Conservation (phyloP, 305 asterid species). For the Petunia hybrid region DNA sequence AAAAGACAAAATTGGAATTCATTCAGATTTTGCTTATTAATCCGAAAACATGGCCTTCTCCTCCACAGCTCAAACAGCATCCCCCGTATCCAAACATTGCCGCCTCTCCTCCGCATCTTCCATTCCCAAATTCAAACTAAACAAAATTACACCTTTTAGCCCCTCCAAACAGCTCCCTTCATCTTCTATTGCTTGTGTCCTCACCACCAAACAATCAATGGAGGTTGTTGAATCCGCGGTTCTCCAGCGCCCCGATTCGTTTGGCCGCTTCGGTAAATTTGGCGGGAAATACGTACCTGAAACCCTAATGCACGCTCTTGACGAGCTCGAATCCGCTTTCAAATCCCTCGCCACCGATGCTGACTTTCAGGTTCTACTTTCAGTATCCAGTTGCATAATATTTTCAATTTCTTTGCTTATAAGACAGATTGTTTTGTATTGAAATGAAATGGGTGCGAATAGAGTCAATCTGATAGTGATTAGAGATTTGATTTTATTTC, state of each 20-base stretch:
- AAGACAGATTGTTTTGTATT: not conserved
- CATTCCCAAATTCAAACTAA: constrained; percentile 34
- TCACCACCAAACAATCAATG: constrained; percentile 47
- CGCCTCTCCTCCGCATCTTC: constrained; percentile 43
- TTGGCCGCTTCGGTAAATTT: constrained; percentile 85
- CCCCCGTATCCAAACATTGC: constrained; percentile 44
- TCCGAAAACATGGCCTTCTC: constrained; percentile 63
- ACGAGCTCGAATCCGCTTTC: constrained; percentile 92
- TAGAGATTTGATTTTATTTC: not conserved
- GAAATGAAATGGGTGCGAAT: not conserved
- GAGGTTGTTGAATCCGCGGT: constrained; percentile 45
- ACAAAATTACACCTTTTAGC: constrained; percentile 32
- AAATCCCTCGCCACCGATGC: constrained; percentile 61
- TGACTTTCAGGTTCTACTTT: constrained; percentile 69
- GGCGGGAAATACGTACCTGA: constrained; percentile 96
- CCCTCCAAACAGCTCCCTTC: constrained; percentile 33
- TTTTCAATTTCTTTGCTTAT: not conserved
- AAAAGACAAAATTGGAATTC: not conserved
- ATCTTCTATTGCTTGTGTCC: constrained; percentile 39
- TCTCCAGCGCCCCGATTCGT: constrained; percentile 74
- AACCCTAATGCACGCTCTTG: constrained; percentile 84
- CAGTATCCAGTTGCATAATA: not conserved
- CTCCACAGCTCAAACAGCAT: constrained; percentile 35
- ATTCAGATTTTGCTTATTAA: not conserved
- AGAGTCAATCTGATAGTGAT: not conserved